Base-by-base conservation (phyloP, 768 basidiomycete genomes). In the Kwoniella bestiolae region DNA sequence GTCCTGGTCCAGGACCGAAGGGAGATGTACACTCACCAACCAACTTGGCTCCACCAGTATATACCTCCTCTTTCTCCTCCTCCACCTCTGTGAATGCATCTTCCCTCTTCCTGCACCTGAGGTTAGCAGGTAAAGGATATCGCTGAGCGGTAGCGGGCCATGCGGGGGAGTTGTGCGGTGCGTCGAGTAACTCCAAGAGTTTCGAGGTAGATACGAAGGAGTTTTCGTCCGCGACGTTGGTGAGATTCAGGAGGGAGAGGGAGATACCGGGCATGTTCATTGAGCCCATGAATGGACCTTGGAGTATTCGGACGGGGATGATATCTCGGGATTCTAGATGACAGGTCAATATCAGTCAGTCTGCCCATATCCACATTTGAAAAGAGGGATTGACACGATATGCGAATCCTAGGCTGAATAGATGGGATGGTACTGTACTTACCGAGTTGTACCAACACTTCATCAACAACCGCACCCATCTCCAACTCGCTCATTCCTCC, bases 201-300 rank as follows among this genome's bases (percentile, higher is more conserved):
- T 60, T 26, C 12, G 66, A 56, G 14, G 60, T 64, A 2, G 66
- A 63, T 16, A 64, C 63, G 51, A 65, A 45, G 7, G 66, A 56
- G 21, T 55, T 63, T 16, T 67, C 70, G n/a, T 62, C 63, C 2
- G 61, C 29, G 6, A 86, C 83, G 1, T 83, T 80, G 38, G 79
- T 74, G 1, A 80, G 60, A 26, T 85, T 84, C 16, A 94, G 84
- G 18, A 93, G 84, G 1, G 91, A 90, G 65, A 95, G 83, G 16
- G 91, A 93, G 79, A 94, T 91, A 2, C 93, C 93, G 31, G 92
- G 91, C 91, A 94, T 93, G 81, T 92, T 94, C 69, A 95, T 85
- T 63, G 90, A 91, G 25, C 91, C 93, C 92, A 87, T 87, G 75
- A 84, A 87, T 2, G 84, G 76, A 3, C 85, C 84, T 6, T 80